Evolutionary conservation across 2,329 filamentous ascomycete genomes (phyloP).

Genomic region (Fusarium metavorans): DNA sequence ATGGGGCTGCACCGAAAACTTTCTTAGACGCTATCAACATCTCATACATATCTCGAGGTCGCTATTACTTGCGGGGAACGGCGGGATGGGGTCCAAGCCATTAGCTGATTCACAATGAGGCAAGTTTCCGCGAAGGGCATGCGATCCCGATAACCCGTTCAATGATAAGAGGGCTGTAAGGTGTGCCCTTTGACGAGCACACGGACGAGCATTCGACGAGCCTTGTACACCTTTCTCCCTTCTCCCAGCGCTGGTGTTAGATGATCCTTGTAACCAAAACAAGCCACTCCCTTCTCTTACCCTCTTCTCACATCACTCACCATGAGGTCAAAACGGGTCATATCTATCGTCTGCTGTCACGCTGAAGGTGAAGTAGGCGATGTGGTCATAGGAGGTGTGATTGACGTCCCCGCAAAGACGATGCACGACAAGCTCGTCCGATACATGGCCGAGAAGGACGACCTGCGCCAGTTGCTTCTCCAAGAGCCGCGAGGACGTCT

Average conservation of each 20-base stretch:
- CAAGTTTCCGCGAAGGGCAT: background rate
- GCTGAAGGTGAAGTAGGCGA: slow-evolving; percentile 59
- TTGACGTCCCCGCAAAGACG: slow-evolving; percentile 55
- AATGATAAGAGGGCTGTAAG: background rate
- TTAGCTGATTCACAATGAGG: background rate
- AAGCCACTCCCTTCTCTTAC: background rate
- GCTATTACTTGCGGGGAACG: background rate
- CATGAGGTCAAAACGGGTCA: slow-evolving; percentile 17
- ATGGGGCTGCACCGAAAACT: background rate
- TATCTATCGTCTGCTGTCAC: slow-evolving; percentile 50
- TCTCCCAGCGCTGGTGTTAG: background rate
- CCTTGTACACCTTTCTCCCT: background rate
- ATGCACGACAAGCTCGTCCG: slow-evolving; percentile 61
- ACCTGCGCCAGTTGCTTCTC: slow-evolving; percentile 53
- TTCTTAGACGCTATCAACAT: background rate
- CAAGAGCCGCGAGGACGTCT: slow-evolving; percentile 58
- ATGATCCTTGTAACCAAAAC: background rate
- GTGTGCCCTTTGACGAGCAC: background rate
- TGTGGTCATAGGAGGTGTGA: slow-evolving; percentile 60
- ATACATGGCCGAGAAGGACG: slow-evolving; percentile 54
- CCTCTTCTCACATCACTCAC: background rate
- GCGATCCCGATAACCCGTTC: background rate
- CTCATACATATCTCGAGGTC: background rate
- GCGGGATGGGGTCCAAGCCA: background rate
- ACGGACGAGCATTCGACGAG: background rate